A percentile compares a stretch with the other conserved stretches of the same genome.
Evolutionary conservation across 306 rosid genomes (phyloP).

Genomic region (Fragaria iinumae): DNA sequence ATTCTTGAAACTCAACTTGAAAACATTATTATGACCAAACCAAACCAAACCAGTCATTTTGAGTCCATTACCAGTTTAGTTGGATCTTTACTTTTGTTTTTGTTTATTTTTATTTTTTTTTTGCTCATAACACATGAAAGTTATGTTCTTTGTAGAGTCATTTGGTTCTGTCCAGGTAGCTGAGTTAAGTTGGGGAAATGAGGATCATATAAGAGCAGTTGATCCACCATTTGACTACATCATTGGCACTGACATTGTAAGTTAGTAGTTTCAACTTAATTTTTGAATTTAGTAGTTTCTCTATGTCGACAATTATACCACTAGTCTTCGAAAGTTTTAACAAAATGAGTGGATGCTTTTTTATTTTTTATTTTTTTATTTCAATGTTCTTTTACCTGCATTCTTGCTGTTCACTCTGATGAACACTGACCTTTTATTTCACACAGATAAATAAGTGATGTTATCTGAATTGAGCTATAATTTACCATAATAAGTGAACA

Average conservation of each 20-base stretch:
- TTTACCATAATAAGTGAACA: background rate
- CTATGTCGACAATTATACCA: background rate
- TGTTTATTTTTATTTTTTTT: background rate
- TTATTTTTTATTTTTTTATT: background rate
- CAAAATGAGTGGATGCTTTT: background rate
- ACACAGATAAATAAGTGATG: background rate
- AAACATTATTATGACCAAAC: background rate
- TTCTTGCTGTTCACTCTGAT: background rate
- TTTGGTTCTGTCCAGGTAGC: conserved; percentile 83
- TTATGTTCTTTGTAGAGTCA: conserved; percentile 47
- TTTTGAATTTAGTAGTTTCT: background rate
- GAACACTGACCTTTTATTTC: background rate
- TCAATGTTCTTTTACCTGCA: background rate
- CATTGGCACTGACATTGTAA: conserved; percentile 92
- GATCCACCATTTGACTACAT: conserved; percentile 87
- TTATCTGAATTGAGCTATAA: background rate
- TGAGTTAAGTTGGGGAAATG: conserved; percentile 87
- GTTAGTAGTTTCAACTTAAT: conserved; percentile 17
- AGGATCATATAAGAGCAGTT: conserved; percentile 70
- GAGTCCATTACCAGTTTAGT: background rate
- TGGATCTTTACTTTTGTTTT: background rate
- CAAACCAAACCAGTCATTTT: background rate
- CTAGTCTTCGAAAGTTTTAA: background rate
- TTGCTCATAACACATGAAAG: conserved; percentile 1
- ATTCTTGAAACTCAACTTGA: background rate